phyloP scores from a whole-genome alignment of 176 grass and related monocot genomes.

The Bolboschoenus planiculmis region DNA sequence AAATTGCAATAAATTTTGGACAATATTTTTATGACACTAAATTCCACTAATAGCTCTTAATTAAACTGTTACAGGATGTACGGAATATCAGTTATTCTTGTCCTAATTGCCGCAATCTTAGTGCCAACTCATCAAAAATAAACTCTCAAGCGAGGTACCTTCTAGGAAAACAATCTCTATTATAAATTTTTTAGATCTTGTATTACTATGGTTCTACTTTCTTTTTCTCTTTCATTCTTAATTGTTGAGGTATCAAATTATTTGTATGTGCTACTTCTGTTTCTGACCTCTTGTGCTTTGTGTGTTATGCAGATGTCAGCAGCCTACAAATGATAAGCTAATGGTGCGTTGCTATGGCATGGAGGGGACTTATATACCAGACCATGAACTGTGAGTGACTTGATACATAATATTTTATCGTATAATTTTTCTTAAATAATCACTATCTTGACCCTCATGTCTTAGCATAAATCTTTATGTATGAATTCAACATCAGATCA shows the following conservation, averaged over 20 bases:
- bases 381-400: slow-evolving; percentile 71
- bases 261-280: slow-evolving; percentile 20
- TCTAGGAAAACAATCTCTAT: background rate
- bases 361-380: slow-evolving; percentile 79
- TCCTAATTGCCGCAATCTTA: slow-evolving; percentile 51
- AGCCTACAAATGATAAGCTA: slow-evolving; percentile 40
- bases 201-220: background rate
- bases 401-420: background rate
- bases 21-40: background rate
- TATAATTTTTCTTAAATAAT: background rate
- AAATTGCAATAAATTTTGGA: background rate
- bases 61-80: slow-evolving; percentile 48
- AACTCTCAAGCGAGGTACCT: slow-evolving; percentile 50
- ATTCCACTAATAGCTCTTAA: slow-evolving; percentile 33
- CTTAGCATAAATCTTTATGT: background rate
- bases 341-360: slow-evolving; percentile 68
- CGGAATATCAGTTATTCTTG: slow-evolving; percentile 61
- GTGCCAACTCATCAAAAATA: slow-evolving; percentile 30
- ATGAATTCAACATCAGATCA: background rate
- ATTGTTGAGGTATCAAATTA: background rate
- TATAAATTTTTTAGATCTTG: background rate
- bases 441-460: background rate
- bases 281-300: slow-evolving; percentile 1
- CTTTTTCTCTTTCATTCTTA: background rate
- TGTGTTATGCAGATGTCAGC: slow-evolving; percentile 18